Evolutionary conservation across 331 rosid genomes (phyloP).

Genomic region (Rhamnella rubrinervis): DNA sequence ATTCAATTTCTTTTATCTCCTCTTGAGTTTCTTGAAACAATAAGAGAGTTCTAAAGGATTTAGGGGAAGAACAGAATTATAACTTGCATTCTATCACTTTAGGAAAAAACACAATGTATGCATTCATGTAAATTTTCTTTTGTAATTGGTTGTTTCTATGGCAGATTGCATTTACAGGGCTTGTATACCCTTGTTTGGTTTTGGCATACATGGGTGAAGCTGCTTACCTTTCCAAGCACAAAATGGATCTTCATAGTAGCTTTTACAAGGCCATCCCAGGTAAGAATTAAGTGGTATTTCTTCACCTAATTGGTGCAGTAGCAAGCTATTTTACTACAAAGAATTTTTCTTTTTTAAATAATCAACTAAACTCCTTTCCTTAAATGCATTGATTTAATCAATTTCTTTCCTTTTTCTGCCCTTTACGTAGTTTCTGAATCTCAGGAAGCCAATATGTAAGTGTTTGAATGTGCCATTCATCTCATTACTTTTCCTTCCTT

Average conservation of each 20-base stretch:
- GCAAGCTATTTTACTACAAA: background rate
- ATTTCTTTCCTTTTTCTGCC: too few relatives aligned
- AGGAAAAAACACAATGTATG: too few relatives aligned
- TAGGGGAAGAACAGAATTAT: background rate
- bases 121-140: background rate
- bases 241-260: constrained; percentile 27
- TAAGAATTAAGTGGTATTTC: constrained; percentile 8
- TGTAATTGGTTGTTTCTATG: background rate
- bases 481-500: background rate
- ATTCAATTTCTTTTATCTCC: background rate
- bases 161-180: constrained; percentile 35
- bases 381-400: too few relatives aligned
- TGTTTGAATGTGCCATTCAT: background rate
- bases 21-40: background rate
- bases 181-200: constrained; percentile 37
- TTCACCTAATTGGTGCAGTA: background rate
- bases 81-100: too few relatives aligned
- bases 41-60: background rate
- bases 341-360: too few relatives aligned
- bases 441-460: background rate
- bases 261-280: constrained; percentile 44
- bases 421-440: constrained; percentile 1
- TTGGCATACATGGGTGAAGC: constrained; percentile 48
- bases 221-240: constrained; percentile 40
- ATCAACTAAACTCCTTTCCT: too few relatives aligned